These are phyloP conservation scores for Cercospora beticola DNA, from an alignment of 2,329 filamentous ascomycete species.

Conservation along the genomic window DNA sequence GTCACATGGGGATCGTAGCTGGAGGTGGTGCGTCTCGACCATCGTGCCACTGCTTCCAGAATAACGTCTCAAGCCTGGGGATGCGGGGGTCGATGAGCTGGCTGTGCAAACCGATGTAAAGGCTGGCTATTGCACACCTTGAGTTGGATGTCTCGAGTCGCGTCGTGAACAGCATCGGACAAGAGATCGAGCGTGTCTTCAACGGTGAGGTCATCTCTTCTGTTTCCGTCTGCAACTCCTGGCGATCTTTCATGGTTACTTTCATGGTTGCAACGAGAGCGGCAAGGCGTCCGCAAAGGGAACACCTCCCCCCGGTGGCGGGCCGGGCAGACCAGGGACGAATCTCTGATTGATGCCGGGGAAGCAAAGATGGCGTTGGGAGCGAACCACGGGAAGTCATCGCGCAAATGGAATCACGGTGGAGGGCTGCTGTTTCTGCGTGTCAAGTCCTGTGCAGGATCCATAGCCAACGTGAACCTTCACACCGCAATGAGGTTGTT, in stretches of 20 bases:
- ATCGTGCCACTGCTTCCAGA: not conserved
- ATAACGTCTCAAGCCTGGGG: not conserved
- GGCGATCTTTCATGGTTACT: conserved; percentile 1
- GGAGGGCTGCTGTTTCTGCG: not conserved
- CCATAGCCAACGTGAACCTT: not conserved
- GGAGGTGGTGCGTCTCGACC: not conserved
- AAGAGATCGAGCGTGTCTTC: not conserved
- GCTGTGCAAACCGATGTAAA: not conserved
- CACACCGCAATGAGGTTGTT: not conserved
- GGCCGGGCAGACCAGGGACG: not conserved
- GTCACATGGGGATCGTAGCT: not conserved
- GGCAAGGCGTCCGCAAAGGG: not conserved
- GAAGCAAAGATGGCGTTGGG: not conserved
- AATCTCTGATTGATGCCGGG: not conserved
- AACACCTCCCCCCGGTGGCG: not conserved
- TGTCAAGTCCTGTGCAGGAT: not conserved
- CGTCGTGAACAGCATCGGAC: not conserved
- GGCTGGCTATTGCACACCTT: not conserved
- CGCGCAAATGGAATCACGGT: not conserved
- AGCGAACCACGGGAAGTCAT: not conserved
- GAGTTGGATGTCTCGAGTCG: not conserved
- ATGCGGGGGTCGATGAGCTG: not conserved
- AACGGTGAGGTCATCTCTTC: not conserved
- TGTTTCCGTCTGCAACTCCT: not conserved
- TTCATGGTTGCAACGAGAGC: not conserved